A percentile compares a stretch with the other conserved stretches of the same genome.
phyloP scores from a whole-genome alignment of 1,284 basidiomycete genomes.

The Pyrrhoderma lamaoense region DNA sequence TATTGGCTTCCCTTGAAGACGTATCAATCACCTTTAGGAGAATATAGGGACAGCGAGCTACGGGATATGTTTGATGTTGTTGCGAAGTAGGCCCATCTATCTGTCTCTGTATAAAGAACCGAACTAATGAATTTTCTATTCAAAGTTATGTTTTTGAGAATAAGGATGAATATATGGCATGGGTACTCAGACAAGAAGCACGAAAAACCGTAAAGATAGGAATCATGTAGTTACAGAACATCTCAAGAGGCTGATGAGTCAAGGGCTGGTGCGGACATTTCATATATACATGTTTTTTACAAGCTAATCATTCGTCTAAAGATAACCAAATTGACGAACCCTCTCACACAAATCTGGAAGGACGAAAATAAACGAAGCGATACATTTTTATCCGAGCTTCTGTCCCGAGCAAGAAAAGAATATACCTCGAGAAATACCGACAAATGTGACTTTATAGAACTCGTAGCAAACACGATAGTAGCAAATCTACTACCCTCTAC shows the following conservation, averaged over 20 bases:
- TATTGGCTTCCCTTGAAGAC: constrained; percentile 61
- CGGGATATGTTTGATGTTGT: constrained; percentile 48
- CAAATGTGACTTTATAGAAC: constrained; percentile 17
- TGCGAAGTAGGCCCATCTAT: constrained; percentile 37
- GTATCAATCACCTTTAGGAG: constrained; percentile 35
- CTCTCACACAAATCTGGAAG: constrained; percentile 19
- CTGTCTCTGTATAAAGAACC: neutral
- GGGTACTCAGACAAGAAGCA: constrained; percentile 46
- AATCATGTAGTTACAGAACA: constrained; percentile 35
- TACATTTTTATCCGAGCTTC: constrained; percentile 19
- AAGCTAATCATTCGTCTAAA: constrained; percentile 11
- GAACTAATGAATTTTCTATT: constrained; percentile 2
- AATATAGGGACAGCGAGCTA: constrained; percentile 43
- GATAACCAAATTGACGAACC: constrained; percentile 19
- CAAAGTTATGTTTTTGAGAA: constrained; percentile 57
- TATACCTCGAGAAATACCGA: neutral
- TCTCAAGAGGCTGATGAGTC: constrained; percentile 25
- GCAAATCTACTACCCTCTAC: constrained; percentile 44
- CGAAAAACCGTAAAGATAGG: constrained; percentile 35
- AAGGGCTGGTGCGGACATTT: constrained; percentile 23
- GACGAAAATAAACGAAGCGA: constrained; percentile 23
- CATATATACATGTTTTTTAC: neutral
- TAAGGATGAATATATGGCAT: constrained; percentile 47
- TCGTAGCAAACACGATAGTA: constrained; percentile 38
- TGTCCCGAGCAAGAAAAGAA: constrained; percentile 11